Evolutionary conservation across 2,329 filamentous ascomycete genomes (phyloP), one percentile per base, ranked within the genome.

Genomic region (Aphanoascus verrucosus): DNA sequence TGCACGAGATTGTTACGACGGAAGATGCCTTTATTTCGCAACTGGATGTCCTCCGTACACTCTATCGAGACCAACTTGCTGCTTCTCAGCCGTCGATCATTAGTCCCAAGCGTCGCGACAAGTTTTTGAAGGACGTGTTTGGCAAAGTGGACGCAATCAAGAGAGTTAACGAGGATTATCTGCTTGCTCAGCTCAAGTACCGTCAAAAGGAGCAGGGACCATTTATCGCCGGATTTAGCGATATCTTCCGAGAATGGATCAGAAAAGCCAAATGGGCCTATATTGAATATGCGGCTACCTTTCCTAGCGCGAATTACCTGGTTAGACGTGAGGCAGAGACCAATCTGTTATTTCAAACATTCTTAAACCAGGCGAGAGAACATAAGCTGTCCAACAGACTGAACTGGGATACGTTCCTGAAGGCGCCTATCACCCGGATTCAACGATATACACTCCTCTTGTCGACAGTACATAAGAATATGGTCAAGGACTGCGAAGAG

Each of bases 241-340:
- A 97, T 64, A 88, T 98, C 48, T 97, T 98, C 75, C 79, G 93
- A 55, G 93, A 98, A 71, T 98, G 93, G 93, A 95, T 97, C 57
- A 82, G 93, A 58, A 97, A 96, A 69, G 93, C 93, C 32, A 88
- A 85, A 67, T 75, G 79, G 1, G 85, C 88, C 9, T 98, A 97
- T 66, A 83, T 96, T 56, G 89, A 94, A 55, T 98, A 97, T 67
- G 91, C 91, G 38, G 84, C 85, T 1, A 83, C 83, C 0, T 97
- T 93, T 61, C 91, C 91, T 0, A 82, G 84, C 55, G 91, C 93
- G 1, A 84, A 83, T 37, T 90, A 87, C 65, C 75, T 90, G 51
- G 82, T 98, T 15, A 84, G 89, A 51, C 86, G 85, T 64, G 93
- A 98, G 69, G 77, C 84, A 0, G 84, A 90, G 45, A 81, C 84